Evolutionary conservation across 208 protist species (phyloP).

Genomic region (Crithidia bombi): DNA sequence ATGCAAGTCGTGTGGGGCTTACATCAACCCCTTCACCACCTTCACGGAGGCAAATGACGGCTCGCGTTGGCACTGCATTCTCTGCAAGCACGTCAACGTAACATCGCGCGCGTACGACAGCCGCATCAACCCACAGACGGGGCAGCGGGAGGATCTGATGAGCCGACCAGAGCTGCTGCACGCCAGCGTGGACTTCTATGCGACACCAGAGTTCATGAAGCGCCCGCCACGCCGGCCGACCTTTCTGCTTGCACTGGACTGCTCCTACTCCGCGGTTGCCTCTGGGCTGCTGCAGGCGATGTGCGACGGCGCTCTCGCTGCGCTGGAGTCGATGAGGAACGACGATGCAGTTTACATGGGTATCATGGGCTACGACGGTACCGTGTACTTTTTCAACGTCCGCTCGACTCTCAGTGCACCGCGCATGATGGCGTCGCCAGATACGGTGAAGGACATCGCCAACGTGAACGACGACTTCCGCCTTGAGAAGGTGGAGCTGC

Average conservation of each 20-base stretch:
- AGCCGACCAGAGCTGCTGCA: constrained; percentile 90
- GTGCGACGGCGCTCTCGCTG: constrained; percentile 67
- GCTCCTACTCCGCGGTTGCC: constrained; percentile 87
- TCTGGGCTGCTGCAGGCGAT: constrained; percentile 83
- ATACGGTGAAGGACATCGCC: constrained; percentile 77
- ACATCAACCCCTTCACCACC: constrained; percentile 98
- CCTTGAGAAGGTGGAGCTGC: constrained; percentile 83
- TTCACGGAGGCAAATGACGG: constrained; percentile 90
- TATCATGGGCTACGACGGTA: constrained; percentile 77
- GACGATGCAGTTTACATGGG: constrained; percentile 88
- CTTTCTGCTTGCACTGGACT: constrained; percentile 96
- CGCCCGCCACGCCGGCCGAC: constrained; percentile 89
- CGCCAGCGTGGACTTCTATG: constrained; percentile 93
- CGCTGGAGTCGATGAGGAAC: constrained; percentile 76
- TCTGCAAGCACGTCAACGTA: constrained; percentile 95
- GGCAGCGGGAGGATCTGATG: constrained; percentile 78
- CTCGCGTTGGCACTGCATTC: constrained; percentile 93
- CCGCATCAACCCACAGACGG: constrained; percentile 82
- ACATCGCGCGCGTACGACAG: constrained; percentile 66
- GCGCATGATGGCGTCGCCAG: constrained; percentile 88
- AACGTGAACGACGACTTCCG: constrained; percentile 87
- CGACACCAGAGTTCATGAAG: constrained; percentile 95
- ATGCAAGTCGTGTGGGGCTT: constrained; percentile 91
- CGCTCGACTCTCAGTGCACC: constrained; percentile 62
- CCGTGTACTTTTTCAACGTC: constrained; percentile 96